A percentile compares a stretch with the other conserved stretches of the same genome.
These are phyloP conservation scores for Paramarasmius palmivorus DNA, from an alignment of 1,284 basidiomycete genomes.

Conservation along the genomic window DNA sequence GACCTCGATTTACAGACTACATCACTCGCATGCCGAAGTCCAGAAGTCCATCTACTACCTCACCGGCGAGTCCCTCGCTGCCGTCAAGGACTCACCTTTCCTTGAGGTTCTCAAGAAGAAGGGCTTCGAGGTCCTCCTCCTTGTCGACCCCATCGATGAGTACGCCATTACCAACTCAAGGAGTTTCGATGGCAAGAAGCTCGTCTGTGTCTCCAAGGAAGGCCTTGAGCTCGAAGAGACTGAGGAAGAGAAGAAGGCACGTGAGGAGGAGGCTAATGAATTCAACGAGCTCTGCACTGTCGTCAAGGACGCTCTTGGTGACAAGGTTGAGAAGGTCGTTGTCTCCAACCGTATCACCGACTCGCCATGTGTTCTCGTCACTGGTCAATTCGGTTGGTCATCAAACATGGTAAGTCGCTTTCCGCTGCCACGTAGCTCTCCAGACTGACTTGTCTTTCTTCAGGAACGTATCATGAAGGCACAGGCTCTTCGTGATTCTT, in stretches of 20 bases:
- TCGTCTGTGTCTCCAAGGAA: slow-evolving; percentile 98
- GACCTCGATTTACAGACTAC: slow-evolving; percentile 69
- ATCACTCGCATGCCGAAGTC: slow-evolving; percentile 98
- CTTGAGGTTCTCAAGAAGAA: slow-evolving; percentile 99
- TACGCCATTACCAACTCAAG: slow-evolving; percentile 98
- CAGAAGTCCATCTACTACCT: slow-evolving; percentile 99
- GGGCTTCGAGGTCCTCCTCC: slow-evolving; percentile 97
- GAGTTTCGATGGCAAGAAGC: slow-evolving; percentile 99
- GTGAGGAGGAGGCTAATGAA: slow-evolving; percentile 86
- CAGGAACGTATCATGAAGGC: slow-evolving; percentile 99
- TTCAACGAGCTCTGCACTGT: slow-evolving; percentile 91
- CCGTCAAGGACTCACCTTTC: slow-evolving; percentile 96
- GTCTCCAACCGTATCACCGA: slow-evolving; percentile 97
- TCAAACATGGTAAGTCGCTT: slow-evolving; percentile 85
- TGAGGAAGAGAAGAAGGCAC: slow-evolving; percentile 92
- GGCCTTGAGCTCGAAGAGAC: slow-evolving; percentile 99
- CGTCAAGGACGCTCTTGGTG: slow-evolving; percentile 98
- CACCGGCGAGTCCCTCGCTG: slow-evolving; percentile 94
- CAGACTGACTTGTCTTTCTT: slow-evolving; percentile 15
- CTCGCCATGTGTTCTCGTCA: slow-evolving; percentile 96
- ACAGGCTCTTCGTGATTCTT: slow-evolving; percentile 96
- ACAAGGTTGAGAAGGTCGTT: slow-evolving; percentile 99
- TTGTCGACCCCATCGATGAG: slow-evolving; percentile 98
- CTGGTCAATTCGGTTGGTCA: slow-evolving; percentile 99
- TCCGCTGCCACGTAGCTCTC: background rate